These are phyloP conservation scores for Spirogloea muscicola DNA, from an alignment of 139 green algal genomes.

Conservation along the genomic window DNA sequence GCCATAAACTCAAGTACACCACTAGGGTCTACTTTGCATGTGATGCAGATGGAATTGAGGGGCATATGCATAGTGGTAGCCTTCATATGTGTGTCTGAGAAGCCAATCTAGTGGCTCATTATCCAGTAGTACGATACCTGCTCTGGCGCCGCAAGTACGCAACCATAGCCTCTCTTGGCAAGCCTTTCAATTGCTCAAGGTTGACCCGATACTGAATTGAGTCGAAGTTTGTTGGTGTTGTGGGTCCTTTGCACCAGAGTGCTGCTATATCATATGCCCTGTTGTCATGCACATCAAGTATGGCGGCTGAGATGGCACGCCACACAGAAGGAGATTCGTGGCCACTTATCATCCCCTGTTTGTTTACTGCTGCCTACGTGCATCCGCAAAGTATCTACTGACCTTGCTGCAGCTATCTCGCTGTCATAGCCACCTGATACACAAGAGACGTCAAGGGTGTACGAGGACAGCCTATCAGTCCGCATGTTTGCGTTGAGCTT, in stretches of 20 bases:
- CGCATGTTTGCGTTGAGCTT: no score
- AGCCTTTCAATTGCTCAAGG: neutral
- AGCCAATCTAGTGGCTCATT: no score
- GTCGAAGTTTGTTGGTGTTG: constrained; percentile 57
- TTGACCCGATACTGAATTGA: constrained; percentile 28
- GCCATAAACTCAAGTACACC: neutral
- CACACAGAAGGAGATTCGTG: no score
- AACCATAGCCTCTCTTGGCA: constrained; percentile 2
- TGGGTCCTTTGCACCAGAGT: constrained; percentile 58
- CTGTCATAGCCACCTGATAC: neutral
- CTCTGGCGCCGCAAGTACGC: neutral
- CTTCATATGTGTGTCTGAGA: no score
- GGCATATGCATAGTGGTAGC: no score
- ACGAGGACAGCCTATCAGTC: no score
- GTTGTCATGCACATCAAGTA: no score
- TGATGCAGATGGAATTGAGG: no score
- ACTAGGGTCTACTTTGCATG: neutral
- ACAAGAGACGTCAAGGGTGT: neutral
- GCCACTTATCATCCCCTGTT: no score
- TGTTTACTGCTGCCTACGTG: no score
- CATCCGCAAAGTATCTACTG: no score
- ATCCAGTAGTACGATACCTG: neutral
- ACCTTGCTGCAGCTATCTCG: neutral
- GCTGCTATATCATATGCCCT: constrained; percentile 63
- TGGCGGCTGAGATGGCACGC: no score